A percentile compares a stretch with the other conserved stretches of the same genome.
Conservation (phyloP, 2,329 filamentous ascomycete genomes). For the Penicillium sp. region DNA sequence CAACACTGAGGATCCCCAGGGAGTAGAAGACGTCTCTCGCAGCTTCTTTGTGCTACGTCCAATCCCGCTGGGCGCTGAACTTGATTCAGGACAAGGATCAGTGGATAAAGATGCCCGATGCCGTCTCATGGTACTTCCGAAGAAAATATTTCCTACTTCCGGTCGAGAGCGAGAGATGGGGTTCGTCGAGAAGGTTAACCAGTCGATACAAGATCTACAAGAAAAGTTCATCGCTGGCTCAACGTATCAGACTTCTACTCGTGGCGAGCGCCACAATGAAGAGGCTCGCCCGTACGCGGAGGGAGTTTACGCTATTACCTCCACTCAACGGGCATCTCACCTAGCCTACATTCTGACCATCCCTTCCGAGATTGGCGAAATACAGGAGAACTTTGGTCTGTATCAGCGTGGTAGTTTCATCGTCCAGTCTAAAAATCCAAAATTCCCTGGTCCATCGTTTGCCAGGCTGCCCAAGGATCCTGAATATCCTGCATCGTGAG, state of each 20-base stretch:
- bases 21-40: slow-evolving; percentile 72
- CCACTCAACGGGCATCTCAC: slow-evolving; percentile 71
- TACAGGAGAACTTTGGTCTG: slow-evolving; percentile 76
- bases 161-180: slow-evolving; percentile 73
- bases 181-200: slow-evolving; percentile 77
- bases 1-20: slow-evolving; percentile 68
- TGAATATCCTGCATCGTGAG: slow-evolving; percentile 71
- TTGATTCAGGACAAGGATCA: slow-evolving; percentile 58
- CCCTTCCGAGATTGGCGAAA: slow-evolving; percentile 67
- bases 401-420: slow-evolving; percentile 74
- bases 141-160: slow-evolving; percentile 76
- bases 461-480: slow-evolving; percentile 66
- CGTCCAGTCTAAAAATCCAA: slow-evolving; percentile 78
- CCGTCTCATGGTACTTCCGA: slow-evolving; percentile 76
- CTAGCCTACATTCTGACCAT: slow-evolving; percentile 79
- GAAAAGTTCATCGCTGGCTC: slow-evolving; percentile 68
- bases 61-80: slow-evolving; percentile 68
- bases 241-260: slow-evolving; percentile 77
- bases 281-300: slow-evolving; percentile 77
- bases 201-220: slow-evolving; percentile 70
- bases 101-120: slow-evolving; percentile 63
- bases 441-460: slow-evolving; percentile 66
- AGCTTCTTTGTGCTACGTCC: slow-evolving; percentile 80
- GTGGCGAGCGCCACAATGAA: slow-evolving; percentile 68
- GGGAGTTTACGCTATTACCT: slow-evolving; percentile 81